phyloP scores from a whole-genome alignment of 2,329 filamentous ascomycete species.

The Huntiella decipiens region DNA sequence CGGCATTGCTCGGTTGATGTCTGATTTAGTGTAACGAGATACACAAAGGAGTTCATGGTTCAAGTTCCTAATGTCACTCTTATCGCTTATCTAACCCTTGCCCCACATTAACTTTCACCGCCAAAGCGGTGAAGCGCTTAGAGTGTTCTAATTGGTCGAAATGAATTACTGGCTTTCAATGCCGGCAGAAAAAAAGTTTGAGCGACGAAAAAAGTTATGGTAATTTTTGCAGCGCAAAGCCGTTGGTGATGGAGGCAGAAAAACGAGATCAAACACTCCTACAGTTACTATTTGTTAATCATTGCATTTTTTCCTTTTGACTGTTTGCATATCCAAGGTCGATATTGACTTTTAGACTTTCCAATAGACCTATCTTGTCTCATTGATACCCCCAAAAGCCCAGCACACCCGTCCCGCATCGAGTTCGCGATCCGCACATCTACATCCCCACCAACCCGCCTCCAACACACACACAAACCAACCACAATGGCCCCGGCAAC shows the following conservation, averaged over 20 bases:
- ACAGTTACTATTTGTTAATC: no score
- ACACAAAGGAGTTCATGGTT: no score
- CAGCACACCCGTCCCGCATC: background rate
- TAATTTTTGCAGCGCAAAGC: conserved; percentile 9
- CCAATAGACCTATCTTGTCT: background rate
- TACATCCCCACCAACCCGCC: background rate
- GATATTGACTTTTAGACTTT: background rate
- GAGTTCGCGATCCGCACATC: background rate
- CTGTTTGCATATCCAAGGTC: background rate
- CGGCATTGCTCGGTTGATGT: no score
- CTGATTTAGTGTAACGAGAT: no score
- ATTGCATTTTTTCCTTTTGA: no score
- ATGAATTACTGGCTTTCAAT: background rate
- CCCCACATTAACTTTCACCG: conserved; percentile 6
- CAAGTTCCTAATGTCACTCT: no score
- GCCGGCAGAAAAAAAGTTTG: conserved; percentile 13
- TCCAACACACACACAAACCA: background rate
- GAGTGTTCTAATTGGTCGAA: conserved; percentile 5
- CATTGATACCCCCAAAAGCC: background rate
- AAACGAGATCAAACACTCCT: no score
- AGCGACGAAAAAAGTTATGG: conserved; percentile 5
- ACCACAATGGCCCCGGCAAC: conserved; percentile 17
- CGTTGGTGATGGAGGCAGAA: no score
- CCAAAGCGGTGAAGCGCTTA: background rate
- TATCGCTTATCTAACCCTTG: no score